A percentile compares a stretch with the other conserved stretches of the same genome.
phyloP scores from a whole-genome alignment of 768 basidiomycete species.

The Lenzites betulinus region DNA sequence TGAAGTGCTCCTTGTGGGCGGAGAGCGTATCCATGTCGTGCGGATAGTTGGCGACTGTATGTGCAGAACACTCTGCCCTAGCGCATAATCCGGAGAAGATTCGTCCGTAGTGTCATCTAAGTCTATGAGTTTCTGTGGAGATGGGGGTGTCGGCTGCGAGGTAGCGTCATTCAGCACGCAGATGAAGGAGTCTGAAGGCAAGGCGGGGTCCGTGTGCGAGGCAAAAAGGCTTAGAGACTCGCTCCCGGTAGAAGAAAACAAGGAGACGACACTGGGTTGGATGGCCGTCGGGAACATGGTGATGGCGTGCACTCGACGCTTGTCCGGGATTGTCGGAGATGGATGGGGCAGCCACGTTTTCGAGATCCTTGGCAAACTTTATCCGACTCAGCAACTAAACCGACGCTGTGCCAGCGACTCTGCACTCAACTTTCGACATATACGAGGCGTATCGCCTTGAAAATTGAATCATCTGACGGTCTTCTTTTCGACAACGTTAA shows the following conservation, averaged over 20 bases:
- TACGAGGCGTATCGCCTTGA: no score
- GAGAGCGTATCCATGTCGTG: constrained; percentile 69
- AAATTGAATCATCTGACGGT: no score
- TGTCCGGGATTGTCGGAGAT: neutral
- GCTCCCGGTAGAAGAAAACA: constrained; percentile 74
- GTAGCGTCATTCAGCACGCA: constrained; percentile 62
- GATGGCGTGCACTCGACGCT: neutral
- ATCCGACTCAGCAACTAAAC: no score
- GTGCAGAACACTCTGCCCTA: constrained; percentile 73
- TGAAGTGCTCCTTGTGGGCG: constrained; percentile 34
- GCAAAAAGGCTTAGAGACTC: constrained; percentile 62
- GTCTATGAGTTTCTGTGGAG: constrained; percentile 49
- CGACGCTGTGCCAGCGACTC: no score
- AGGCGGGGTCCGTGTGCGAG: constrained; percentile 44
- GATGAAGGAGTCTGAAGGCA: constrained; percentile 65
- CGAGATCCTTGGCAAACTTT: no score
- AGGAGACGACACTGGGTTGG: constrained; percentile 65
- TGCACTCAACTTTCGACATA: no score
- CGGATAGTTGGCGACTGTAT: constrained; percentile 75
- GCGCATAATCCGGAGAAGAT: constrained; percentile 32
- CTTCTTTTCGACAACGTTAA: no score
- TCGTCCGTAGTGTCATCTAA: constrained; percentile 17
- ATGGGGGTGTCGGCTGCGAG: constrained; percentile 47
- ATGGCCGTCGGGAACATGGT: constrained; percentile 23
- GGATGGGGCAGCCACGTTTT: neutral